Base-by-base conservation (phyloP, 345 rosid species). In the Alliaria petiolata region DNA sequence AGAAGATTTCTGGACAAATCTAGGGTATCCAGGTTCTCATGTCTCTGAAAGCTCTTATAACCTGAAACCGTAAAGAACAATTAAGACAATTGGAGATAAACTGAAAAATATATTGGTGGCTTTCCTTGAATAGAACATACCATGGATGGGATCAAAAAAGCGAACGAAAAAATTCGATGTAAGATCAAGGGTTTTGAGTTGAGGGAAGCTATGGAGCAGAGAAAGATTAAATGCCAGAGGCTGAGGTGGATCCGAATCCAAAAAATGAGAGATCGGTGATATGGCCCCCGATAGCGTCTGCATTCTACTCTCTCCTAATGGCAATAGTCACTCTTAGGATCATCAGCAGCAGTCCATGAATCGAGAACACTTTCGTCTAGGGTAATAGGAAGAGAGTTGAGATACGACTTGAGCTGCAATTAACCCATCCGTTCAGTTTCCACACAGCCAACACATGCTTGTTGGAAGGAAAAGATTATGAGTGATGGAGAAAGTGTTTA, bases 121-220 rank as follows among this genome's bases (percentile, higher is more conserved):
- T n/a, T n/a, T n/a, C n/a, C n/a, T n/a, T n/a, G n/a, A n/a, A n/a
- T n/a, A n/a, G n/a, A n/a, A n/a, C 42, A n/a, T 34, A 69, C 65
- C 65, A 28, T 57, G 2, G 56, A 57, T 30, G 45, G 31, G 74
- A 44, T 69, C 56, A 56, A 45, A 56, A 3, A 46, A 57, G 47
- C 46, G 20, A 44, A 9, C 11, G 56, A 25, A 34, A n/a, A 1
- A 0, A 7, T 45, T 45, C 1, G 0, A 16, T 15, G 47, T 20
- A 19, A 69, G 12, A 15, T 56, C 31, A 44, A 69, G 36, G 22
- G 7, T 46, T 44, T 45, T 5, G 43, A 69, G 65, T 30, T 20
- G 40, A 16, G 62, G 64, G 53, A 69, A 56, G 62, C 45, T 55
- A 33, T 53, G 65, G 43, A 69, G 44, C 25, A 69, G 43, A 56